Percentiles rank a stretch among this genome's conserved stretches.
Evolutionary conservation across 345 rosid species (phyloP).

Genomic region (Firmiana major): DNA sequence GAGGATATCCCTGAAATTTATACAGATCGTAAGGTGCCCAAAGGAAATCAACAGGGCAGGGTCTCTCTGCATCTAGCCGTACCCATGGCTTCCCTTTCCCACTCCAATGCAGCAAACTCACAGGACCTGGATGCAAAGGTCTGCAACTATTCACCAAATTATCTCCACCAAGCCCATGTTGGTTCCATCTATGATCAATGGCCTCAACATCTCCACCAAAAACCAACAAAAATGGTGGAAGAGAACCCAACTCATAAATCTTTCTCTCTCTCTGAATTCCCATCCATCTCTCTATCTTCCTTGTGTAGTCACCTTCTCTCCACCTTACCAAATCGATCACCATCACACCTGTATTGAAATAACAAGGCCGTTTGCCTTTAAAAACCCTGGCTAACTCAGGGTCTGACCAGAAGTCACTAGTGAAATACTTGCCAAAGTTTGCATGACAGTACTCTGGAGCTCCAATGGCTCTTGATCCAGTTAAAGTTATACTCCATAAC

Average conservation of each 20-base stretch:
- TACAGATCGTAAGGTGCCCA: constrained; percentile 75
- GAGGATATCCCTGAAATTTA: constrained; percentile 20
- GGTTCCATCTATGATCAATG: constrained; percentile 71
- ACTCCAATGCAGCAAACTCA: constrained; percentile 76
- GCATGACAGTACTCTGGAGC: constrained; percentile 73
- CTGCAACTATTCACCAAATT: constrained; percentile 61
- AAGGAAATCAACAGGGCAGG: constrained; percentile 58
- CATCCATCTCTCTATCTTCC: constrained; percentile 68
- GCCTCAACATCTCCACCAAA: constrained; percentile 61
- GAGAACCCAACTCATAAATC: constrained; percentile 72
- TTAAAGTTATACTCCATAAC: constrained; percentile 39
- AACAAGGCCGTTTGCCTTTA: constrained; percentile 46
- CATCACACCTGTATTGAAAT: constrained; percentile 85
- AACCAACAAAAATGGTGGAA: constrained; percentile 70
- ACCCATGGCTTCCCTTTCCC: constrained; percentile 83
- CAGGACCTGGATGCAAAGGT: constrained; percentile 62
- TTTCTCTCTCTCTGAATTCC: constrained; percentile 55
- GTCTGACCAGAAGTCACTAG: constrained; percentile 54
- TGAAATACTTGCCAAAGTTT: constrained; percentile 55
- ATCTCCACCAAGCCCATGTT: constrained; percentile 78
- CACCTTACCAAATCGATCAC: constrained; percentile 64
- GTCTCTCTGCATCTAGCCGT: constrained; percentile 47
- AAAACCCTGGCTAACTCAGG: constrained; percentile 36
- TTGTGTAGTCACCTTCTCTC: constrained; percentile 53
- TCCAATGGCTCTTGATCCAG: constrained; percentile 45